Evolutionary conservation across 306 rosid species (phyloP).

Genomic region (Inga laurina): DNA sequence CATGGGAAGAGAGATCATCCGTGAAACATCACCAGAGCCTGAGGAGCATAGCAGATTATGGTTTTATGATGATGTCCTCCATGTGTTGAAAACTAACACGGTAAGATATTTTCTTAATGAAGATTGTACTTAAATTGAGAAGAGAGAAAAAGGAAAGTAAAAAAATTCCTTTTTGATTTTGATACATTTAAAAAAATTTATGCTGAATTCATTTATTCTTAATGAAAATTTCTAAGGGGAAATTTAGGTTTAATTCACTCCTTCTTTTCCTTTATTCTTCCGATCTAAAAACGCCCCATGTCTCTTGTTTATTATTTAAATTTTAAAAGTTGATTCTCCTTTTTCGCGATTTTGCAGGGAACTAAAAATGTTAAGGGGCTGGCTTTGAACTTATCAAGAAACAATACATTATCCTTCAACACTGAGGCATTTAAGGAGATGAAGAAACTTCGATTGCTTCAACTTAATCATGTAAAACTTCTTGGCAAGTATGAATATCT

Average conservation of each 20-base stretch:
- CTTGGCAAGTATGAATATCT: not conserved
- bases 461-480: not conserved
- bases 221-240: no score
- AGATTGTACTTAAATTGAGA: no score
- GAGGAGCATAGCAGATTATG: not conserved
- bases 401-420: not conserved
- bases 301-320: no score
- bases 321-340: no score
- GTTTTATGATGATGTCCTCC: not conserved
- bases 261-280: no score
- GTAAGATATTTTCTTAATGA: not conserved
- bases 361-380: not conserved
- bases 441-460: not conserved
- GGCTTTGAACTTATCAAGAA: not conserved
- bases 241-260: no score
- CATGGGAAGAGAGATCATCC: conserved; percentile 8
- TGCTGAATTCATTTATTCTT: no score
- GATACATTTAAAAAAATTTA: no score
- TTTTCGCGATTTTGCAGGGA: not conserved
- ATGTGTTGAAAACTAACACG: not conserved
- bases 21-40: not conserved
- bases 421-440: not conserved
- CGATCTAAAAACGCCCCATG: no score
- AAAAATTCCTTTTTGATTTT: no score
- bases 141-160: no score